phyloP scores from a whole-genome alignment of 2,329 filamentous ascomycete species.

The Metarhizium album region DNA sequence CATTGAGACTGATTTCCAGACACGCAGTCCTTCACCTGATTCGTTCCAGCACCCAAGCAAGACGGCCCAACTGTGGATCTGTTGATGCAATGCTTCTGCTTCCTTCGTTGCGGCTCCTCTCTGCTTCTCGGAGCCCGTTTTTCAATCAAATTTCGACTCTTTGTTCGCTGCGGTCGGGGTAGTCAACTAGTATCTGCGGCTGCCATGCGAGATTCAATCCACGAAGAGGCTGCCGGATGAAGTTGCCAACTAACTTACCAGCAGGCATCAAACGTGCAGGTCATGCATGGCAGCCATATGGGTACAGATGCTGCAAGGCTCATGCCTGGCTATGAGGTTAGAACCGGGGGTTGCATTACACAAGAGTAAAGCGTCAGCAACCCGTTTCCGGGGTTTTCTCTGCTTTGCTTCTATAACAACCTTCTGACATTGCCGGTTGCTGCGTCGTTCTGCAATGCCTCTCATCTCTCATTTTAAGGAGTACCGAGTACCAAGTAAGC shows the following conservation, averaged over 20 bases:
- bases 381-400: neutral
- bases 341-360: neutral
- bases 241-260: neutral
- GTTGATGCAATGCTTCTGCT: neutral
- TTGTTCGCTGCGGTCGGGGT: neutral
- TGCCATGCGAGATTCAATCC: neutral
- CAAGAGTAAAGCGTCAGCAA: neutral
- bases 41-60: neutral
- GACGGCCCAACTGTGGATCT: constrained; percentile 8
- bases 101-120: neutral
- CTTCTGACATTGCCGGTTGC: neutral
- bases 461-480: no score
- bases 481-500: neutral
- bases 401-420: neutral
- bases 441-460: neutral
- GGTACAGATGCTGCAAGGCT: neutral
- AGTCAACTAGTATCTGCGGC: neutral
- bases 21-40: neutral
- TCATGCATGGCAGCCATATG: neutral
- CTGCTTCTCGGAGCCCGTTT: neutral
- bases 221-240: neutral
- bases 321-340: neutral
- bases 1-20: neutral
- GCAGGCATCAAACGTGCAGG: neutral
- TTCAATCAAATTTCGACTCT: neutral